These are phyloP conservation scores for Hyaloperonospora brassicae DNA, from an alignment of 352 stramenopile species.

Conservation along the genomic window DNA sequence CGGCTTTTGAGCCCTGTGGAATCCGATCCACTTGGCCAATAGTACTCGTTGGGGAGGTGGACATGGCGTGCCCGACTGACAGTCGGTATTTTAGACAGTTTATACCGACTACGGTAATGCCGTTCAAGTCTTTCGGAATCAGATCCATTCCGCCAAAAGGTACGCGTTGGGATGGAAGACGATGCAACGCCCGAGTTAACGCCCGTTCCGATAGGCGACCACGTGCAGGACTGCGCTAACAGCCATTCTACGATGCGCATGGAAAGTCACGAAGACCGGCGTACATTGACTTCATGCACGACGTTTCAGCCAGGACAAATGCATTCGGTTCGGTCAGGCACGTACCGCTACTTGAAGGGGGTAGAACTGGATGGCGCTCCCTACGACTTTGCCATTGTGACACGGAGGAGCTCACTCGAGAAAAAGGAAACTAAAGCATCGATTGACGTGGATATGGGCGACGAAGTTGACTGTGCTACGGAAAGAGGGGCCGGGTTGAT, in stretches of 20 bases:
- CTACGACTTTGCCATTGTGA: slow-evolving; percentile 79
- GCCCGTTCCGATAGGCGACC: slow-evolving; percentile 12
- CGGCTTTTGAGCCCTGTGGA: too few relatives aligned
- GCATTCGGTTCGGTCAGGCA: slow-evolving; percentile 25
- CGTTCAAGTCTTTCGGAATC: too few relatives aligned
- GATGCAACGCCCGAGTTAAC: slow-evolving; percentile 25
- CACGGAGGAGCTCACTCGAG: slow-evolving; percentile 25
- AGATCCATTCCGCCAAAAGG: too few relatives aligned
- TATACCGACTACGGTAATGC: too few relatives aligned
- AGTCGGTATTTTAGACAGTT: too few relatives aligned
- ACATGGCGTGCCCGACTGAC: too few relatives aligned
- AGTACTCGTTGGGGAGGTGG: too few relatives aligned
- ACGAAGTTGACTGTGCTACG: slow-evolving; percentile 14
- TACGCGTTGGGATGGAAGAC: too few relatives aligned
- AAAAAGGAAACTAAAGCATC: slow-evolving; percentile 14
- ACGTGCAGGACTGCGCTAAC: slow-evolving; percentile 16
- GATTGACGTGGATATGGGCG: slow-evolving; percentile 6
- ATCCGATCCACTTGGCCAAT: too few relatives aligned
- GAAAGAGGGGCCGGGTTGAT: slow-evolving; percentile 37
- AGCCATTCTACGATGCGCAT: slow-evolving; percentile 43
- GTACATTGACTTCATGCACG: slow-evolving; percentile 38
- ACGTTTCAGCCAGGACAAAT: slow-evolving; percentile 29
- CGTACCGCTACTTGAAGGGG: slow-evolving; percentile 52
- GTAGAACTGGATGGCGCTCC: slow-evolving; percentile 35
- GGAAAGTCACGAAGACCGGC: slow-evolving; percentile 54